phyloP scores from a whole-genome alignment of 495 filamentous ascomycete genomes.

The Filosporella fistucella region DNA sequence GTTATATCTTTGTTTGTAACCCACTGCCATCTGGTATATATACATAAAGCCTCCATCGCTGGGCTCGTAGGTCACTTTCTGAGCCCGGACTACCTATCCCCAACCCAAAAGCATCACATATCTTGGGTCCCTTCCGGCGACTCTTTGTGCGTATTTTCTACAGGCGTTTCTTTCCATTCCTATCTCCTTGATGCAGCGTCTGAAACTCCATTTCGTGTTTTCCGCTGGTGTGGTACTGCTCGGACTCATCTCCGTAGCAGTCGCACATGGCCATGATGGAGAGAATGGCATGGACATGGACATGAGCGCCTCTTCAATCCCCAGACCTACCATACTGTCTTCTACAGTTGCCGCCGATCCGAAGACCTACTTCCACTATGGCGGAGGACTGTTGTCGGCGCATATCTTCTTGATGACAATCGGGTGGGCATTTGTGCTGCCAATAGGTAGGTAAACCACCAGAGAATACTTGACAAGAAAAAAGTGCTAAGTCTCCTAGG shows the following conservation, averaged over 20 bases:
- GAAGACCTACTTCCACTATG: constrained; percentile 67
- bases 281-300: constrained; percentile 45
- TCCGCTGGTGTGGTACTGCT: constrained; percentile 25
- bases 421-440: constrained; percentile 81
- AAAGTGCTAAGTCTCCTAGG: constrained; percentile 39
- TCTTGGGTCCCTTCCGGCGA: no score
- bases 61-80: no score
- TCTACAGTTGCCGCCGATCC: constrained; percentile 16
- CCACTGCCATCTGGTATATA: no score
- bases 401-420: constrained; percentile 79
- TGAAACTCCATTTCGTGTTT: constrained; percentile 2
- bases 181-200: constrained; percentile 14
- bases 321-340: constrained; percentile 27
- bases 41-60: no score
- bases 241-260: constrained; percentile 28
- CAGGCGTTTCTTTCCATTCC: no score
- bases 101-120: no score
- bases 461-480: neutral
- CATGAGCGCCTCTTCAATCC: constrained; percentile 34
- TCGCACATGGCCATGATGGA: constrained; percentile 39
- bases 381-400: constrained; percentile 61
- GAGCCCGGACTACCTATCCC: no score
- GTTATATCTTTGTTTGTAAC: no score
- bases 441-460: constrained; percentile 70
- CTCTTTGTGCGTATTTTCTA: no score